phyloP scores from a whole-genome alignment of 306 rosid genomes.

The Medicago lupulina region DNA sequence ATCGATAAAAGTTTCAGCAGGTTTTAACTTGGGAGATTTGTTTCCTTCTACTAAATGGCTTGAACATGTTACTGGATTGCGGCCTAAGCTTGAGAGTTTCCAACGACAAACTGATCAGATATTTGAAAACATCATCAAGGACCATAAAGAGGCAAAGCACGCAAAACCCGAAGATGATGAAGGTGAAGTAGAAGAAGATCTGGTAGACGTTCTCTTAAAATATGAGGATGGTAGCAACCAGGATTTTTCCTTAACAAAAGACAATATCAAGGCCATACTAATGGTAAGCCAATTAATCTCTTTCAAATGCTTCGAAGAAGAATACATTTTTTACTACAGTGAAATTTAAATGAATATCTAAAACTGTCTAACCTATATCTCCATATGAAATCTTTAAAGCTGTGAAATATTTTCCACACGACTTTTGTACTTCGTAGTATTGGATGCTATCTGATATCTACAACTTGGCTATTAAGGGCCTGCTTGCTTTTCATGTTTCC shows the following conservation, averaged over 20 bases:
- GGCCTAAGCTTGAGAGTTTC: constrained; percentile 28
- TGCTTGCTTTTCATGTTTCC: too few relatives aligned
- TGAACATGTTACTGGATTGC: constrained; percentile 17
- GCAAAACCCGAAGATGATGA: constrained; percentile 5
- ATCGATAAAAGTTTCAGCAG: background rate
- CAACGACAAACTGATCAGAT: constrained; percentile 19
- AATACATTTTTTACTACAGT: too few relatives aligned
- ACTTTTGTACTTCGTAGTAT: too few relatives aligned
- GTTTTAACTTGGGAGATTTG: constrained; percentile 41
- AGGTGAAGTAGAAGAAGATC: constrained; percentile 23
- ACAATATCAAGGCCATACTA: constrained; percentile 40
- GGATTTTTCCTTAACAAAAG: constrained; percentile 31
- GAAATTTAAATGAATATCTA: too few relatives aligned
- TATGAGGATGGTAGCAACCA: constrained; percentile 27
- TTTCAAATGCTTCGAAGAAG: background rate
- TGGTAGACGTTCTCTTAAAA: constrained; percentile 35
- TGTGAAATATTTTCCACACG: too few relatives aligned
- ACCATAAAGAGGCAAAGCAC: constrained; percentile 3
- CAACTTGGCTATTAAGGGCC: too few relatives aligned
- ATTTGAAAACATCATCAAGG: constrained; percentile 31
- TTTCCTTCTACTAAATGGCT: constrained; percentile 40
- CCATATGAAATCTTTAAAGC: too few relatives aligned
- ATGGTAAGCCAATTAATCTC: constrained; percentile 26
- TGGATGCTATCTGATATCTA: too few relatives aligned
- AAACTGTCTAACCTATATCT: too few relatives aligned